These are phyloP conservation scores for Solanum piurae DNA, from an alignment of 257 asterid species.

Conservation along the genomic window DNA sequence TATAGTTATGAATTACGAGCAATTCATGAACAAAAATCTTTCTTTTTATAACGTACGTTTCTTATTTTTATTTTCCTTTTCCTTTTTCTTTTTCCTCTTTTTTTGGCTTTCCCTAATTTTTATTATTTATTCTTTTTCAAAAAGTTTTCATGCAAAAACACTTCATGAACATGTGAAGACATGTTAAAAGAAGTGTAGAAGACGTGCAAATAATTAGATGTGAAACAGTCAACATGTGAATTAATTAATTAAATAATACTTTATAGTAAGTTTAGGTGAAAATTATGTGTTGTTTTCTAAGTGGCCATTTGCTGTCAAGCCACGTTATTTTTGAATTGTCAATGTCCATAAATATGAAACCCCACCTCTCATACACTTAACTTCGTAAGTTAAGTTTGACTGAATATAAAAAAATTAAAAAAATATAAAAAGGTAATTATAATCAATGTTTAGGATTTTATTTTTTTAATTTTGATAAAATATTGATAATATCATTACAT, in stretches of 20 bases:
- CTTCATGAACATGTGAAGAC: background rate
- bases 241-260: background rate
- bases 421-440: accelerated
- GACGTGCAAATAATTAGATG: background rate
- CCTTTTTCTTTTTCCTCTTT: no score
- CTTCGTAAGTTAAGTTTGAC: no score
- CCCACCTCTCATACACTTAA: background rate
- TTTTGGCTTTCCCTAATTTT: background rate
- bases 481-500: accelerated
- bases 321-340: slow-evolving; percentile 1
- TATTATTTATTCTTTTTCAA: background rate
- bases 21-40: no score
- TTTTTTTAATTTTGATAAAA: background rate
- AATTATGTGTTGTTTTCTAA: background rate
- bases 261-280: background rate
- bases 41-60: background rate
- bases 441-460: accelerated
- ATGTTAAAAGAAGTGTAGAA: background rate
- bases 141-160: background rate
- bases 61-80: background rate
- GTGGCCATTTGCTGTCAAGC: slow-evolving; percentile 9
- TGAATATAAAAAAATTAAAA: accelerated
- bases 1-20: background rate
- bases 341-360: background rate
- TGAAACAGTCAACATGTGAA: slow-evolving; percentile 5